Evolutionary conservation across 768 basidiomycete species (phyloP), one percentile per base, ranked within the genome.

Genomic region (Lepiota venenata): DNA sequence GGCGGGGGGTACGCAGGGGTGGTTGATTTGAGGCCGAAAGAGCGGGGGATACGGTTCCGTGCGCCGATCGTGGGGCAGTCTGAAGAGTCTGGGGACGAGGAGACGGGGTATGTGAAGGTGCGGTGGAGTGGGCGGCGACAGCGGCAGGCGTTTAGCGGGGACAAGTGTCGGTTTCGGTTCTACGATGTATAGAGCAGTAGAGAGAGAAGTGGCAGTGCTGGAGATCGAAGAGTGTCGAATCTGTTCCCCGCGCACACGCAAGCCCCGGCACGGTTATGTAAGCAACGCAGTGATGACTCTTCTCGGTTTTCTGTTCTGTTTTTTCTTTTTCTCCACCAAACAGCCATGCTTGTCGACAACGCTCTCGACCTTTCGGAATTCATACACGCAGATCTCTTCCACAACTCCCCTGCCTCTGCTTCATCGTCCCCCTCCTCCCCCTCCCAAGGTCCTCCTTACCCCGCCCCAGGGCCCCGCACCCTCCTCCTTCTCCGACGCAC

Each of bases 351-450:
- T 20, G 40, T 40, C 11, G 44, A 45, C 48, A 52, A 29, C 38
- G 46, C 35, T 43, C 56, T 56, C 56, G 74, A 80, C 60, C 70
- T 86, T 61, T 79, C 75, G 64, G 84, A 88, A 62, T 79, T 85
- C 60, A 80, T 88, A 70, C 80, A 88, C 65, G 74, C 84, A 47
- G 87, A 88, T 57, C 74, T 83, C 52, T 77, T 81, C 52, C 66
- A 69, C n/a, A 63, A 70, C 56, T 48, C 69, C 60, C 46, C 45
- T 61, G 18, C 60, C 65, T 63, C 74, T 16, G 70, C 71, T 14
- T 74, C 77, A 0, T 74, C 73, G 6, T 74, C 75, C 3, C 73
- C 78, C 9, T 74, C 79, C 56, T 71, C 79, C 49, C 70, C 80
- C 38, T 62, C 71, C 50, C 66, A 66, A 45, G 61, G 70, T n/a